Conservation (phyloP, 163 green algal species). For the Scenedesmus sp. region DNA sequence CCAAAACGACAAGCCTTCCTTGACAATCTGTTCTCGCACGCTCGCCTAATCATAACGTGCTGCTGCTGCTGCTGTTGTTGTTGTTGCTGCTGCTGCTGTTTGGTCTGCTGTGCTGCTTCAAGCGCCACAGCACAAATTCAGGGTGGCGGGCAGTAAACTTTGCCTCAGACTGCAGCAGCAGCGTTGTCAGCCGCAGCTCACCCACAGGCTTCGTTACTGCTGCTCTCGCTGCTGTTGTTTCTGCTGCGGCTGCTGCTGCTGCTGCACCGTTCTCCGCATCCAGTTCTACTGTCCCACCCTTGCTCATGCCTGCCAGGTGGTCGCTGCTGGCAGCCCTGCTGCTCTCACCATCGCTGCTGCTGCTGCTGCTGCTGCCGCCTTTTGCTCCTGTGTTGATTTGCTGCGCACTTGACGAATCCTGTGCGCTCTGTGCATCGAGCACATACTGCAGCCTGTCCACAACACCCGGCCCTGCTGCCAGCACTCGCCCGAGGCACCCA, state of each 20-base stretch:
- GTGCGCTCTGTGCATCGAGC: not conserved
- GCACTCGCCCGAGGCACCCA: not conserved
- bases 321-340: not conserved
- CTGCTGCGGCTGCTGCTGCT: not conserved
- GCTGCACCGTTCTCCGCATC: not conserved
- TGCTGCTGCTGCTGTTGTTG: not conserved
- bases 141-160: constrained; percentile 13
- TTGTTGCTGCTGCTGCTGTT: not conserved
- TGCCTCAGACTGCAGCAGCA: constrained; percentile 10
- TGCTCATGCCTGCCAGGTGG: not conserved
- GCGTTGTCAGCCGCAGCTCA: not conserved
- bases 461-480: constrained; percentile 33
- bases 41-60: not conserved
- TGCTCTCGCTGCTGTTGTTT: not conserved
- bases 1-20: too few species aligned
- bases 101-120: constrained; percentile 18
- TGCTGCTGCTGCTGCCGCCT: too few species aligned
- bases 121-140: constrained; percentile 36
- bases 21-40: not conserved
- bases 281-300: not conserved
- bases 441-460: constrained; percentile 41
- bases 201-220: not conserved
- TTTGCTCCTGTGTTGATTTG: too few species aligned
- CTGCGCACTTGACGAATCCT: not conserved
- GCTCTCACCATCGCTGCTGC: not conserved